A percentile compares a stretch with the other conserved stretches of the same genome.
Conservation (phyloP, 2,329 filamentous ascomycete genomes). For the Colletotrichum theobromicola region DNA sequence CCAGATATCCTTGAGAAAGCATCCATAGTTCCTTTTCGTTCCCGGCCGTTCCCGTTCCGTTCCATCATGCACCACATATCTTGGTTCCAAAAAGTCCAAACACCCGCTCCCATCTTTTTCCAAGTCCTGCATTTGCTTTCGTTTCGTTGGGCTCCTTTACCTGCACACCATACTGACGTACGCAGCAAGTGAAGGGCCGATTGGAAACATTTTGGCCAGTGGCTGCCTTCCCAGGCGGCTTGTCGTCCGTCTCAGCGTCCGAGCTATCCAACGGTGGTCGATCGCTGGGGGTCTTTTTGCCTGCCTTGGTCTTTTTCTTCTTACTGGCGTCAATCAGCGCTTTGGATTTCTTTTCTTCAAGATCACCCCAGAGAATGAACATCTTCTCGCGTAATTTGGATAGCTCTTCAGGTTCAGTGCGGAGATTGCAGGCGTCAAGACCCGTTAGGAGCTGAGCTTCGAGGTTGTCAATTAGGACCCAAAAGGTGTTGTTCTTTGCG, state of each 20-base stretch:
- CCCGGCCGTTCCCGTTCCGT: not conserved
- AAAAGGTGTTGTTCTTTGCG: slow-evolving; percentile 49
- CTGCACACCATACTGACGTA: slow-evolving; percentile 72
- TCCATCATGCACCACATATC: slow-evolving; percentile 40
- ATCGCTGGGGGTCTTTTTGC: slow-evolving; percentile 20
- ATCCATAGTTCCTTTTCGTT: not conserved
- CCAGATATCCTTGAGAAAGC: not conserved
- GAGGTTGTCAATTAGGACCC: slow-evolving; percentile 70
- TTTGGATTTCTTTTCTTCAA: slow-evolving; percentile 72
- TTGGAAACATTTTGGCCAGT: slow-evolving; percentile 46
- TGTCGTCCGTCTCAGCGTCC: slow-evolving; percentile 29
- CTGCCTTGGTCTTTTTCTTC: slow-evolving; percentile 21
- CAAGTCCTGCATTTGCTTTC: slow-evolving; percentile 50
- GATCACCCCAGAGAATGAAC: slow-evolving; percentile 83
- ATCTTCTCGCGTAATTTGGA: slow-evolving; percentile 69
- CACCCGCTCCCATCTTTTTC: slow-evolving; percentile 62
- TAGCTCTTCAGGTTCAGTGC: slow-evolving; percentile 53
- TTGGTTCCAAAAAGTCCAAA: slow-evolving; percentile 71
- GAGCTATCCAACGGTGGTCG: slow-evolving; percentile 44
- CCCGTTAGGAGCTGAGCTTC: slow-evolving; percentile 53
- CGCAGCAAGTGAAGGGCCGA: slow-evolving; percentile 71
- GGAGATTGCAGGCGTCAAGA: slow-evolving; percentile 61
- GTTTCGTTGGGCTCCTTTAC: slow-evolving; percentile 42
- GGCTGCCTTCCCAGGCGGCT: not conserved
- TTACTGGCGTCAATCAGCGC: slow-evolving; percentile 32